These are phyloP conservation scores for Globisporangium canariense DNA, from an alignment of 352 stramenopile species.

Conservation along the genomic window DNA sequence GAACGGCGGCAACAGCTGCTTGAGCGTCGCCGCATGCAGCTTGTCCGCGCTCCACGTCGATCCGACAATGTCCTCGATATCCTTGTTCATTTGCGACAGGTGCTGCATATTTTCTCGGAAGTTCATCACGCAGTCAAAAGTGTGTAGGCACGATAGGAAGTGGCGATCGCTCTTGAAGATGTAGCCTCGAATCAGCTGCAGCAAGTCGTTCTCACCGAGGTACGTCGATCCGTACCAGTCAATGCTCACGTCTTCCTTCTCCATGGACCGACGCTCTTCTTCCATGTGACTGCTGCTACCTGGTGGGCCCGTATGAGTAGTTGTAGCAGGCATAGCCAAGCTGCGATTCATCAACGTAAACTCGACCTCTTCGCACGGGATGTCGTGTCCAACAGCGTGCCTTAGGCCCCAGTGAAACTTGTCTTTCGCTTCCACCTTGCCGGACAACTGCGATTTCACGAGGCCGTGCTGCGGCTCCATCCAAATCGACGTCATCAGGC, in stretches of 20 bases:
- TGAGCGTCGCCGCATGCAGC: conserved; percentile 37
- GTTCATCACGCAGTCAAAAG: conserved; percentile 73
- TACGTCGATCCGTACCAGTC: conserved; percentile 40
- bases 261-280: conserved; percentile 43
- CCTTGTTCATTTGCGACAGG: conserved; percentile 32
- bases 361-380: conserved; percentile 42
- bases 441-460: conserved; percentile 53
- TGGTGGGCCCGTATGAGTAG: conserved; percentile 11
- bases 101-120: conserved; percentile 47
- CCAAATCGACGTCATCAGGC: conserved; percentile 86
- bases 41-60: conserved; percentile 48
- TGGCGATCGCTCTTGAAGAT: conserved; percentile 79
- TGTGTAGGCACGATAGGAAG: conserved; percentile 77
- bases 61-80: conserved; percentile 40
- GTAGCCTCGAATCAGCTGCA: conserved; percentile 69
- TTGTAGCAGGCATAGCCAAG: conserved; percentile 2
- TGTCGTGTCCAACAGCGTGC: conserved; percentile 67
- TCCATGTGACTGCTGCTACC: conserved; percentile 12
- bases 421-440: conserved; percentile 41
- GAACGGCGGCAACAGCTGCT: conserved; percentile 74
- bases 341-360: not conserved
- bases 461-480: conserved; percentile 85
- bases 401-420: conserved; percentile 65
- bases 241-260: conserved; percentile 41
- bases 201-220: conserved; percentile 64